Evolutionary conservation across 1,284 basidiomycete genomes (phyloP).

Genomic region (Athelia sp.): DNA sequence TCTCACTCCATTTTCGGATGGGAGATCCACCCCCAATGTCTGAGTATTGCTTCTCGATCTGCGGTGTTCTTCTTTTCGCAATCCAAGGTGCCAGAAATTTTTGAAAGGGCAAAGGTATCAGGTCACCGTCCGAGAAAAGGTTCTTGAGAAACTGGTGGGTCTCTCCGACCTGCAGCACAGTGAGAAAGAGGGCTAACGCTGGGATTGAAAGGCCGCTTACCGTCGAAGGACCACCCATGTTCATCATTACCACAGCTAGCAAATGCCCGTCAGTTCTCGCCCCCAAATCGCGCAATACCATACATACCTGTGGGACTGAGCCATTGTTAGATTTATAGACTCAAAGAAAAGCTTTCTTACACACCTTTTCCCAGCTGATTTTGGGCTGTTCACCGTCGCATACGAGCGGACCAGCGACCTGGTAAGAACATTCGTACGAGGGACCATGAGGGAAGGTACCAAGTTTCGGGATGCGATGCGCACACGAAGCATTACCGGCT

Average conservation of each 20-base stretch:
- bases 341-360: constrained; percentile 2
- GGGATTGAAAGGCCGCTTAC: constrained; percentile 40
- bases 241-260: constrained; percentile 90
- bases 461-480: no score
- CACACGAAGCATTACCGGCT: no score
- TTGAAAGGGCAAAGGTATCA: constrained; percentile 96
- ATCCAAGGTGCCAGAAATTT: constrained; percentile 84
- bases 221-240: constrained; percentile 97
- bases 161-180: constrained; percentile 61
- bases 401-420: constrained; percentile 24
- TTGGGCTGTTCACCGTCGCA: constrained; percentile 29
- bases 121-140: constrained; percentile 92
- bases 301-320: constrained; percentile 57
- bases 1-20: constrained; percentile 88
- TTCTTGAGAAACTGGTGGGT: constrained; percentile 90
- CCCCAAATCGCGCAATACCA: neutral
- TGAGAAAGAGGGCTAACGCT: neutral
- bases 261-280: neutral
- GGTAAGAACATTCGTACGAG: constrained; percentile 6
- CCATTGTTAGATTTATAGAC: neutral
- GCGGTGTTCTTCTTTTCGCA: constrained; percentile 87
- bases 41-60: constrained; percentile 92
- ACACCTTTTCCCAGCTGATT: constrained; percentile 31
- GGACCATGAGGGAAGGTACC: neutral
- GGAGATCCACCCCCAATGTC: constrained; percentile 97